phyloP scores from a whole-genome alignment of 495 filamentous ascomycete species.

The Bombardia bombarda region DNA sequence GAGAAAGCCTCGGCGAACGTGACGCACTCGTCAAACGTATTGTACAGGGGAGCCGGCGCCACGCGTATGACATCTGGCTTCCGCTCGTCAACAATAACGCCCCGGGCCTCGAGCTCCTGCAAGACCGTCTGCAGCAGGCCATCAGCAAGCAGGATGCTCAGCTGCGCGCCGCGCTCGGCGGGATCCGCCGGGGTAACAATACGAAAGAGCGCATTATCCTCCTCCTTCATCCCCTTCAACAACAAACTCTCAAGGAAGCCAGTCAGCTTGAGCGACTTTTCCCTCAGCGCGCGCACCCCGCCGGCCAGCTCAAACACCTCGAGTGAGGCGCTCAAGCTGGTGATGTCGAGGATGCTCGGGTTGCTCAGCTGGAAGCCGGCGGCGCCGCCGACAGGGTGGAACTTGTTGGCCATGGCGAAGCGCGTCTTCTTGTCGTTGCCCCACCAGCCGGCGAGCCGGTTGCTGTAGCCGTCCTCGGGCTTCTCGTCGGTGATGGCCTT shows the following conservation, averaged over 20 bases:
- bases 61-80: slow-evolving; percentile 85
- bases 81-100: slow-evolving; percentile 81
- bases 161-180: slow-evolving; percentile 71
- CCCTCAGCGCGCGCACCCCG: slow-evolving; percentile 58
- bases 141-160: slow-evolving; percentile 63
- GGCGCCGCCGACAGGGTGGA: slow-evolving; percentile 63
- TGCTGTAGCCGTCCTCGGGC: slow-evolving; percentile 33
- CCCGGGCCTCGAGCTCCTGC: slow-evolving; percentile 55
- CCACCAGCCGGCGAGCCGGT: slow-evolving; percentile 83
- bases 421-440: slow-evolving; percentile 67
- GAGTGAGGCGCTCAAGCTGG: slow-evolving; percentile 66
- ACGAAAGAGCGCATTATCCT: slow-evolving; percentile 47
- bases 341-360: slow-evolving; percentile 57
- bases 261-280: slow-evolving; percentile 70
- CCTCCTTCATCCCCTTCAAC: slow-evolving; percentile 39
- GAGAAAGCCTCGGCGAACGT: slow-evolving; percentile 60
- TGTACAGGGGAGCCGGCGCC: slow-evolving; percentile 89
- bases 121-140: slow-evolving; percentile 65
- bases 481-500: slow-evolving; percentile 24
- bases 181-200: slow-evolving; percentile 77
- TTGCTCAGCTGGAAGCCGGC: slow-evolving; percentile 65
- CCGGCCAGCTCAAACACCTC: slow-evolving; percentile 67
- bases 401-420: slow-evolving; percentile 73
- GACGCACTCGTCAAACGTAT: slow-evolving; percentile 73
- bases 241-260: slow-evolving; percentile 69